Evolutionary conservation across 768 basidiomycete genomes (phyloP), one percentile per base, ranked within the genome.

Genomic region (Termitomyces sp.): DNA sequence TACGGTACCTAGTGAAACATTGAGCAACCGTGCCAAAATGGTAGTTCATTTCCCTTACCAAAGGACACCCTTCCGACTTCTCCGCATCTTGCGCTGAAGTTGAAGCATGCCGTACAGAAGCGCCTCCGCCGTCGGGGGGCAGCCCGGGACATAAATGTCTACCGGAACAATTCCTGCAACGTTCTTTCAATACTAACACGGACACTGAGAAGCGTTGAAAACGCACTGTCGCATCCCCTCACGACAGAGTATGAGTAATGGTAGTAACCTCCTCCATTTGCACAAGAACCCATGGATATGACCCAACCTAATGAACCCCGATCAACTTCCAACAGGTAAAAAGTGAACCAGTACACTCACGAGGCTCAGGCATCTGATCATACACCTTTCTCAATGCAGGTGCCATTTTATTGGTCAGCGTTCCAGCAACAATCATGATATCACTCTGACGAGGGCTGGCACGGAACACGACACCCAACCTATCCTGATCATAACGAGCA

Each of bases 211-310:
- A 35, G 44, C 32, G 32, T 57, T 55, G 15, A 54, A 36, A 40
- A 74, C 90, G 61, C 73, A 91, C 97, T 87, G 80, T 99, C 97
- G 74, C 96, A 98, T 16, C 97, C 97, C 51, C 97, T 89, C 40
- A 98, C 97, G 63, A 99, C 97, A 33, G 96, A 95, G 77, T 99
- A 99, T 32, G 96, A 97, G 75, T 98, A 97, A 77, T 96, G 95
- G 75, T 96, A 95, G 79, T 95, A 96, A 16, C 94, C 95, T 59
- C 95, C 94, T 35, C 97, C 97, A 74, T 98, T 98, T 18, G 97
- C 97, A 75, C 97, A 99, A 5, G 96, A 98, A 50, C 97, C 97
- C 97, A 99, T 98, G 28, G 96, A 98, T 71, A 99, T 91, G 60
- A 99, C 97, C 97, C 97, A 99, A 70, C 96, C 91, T 87, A 42